Base-by-base conservation (phyloP, 1,139 yeast species). In the Kurtzmaniella quercitrusa region DNA sequence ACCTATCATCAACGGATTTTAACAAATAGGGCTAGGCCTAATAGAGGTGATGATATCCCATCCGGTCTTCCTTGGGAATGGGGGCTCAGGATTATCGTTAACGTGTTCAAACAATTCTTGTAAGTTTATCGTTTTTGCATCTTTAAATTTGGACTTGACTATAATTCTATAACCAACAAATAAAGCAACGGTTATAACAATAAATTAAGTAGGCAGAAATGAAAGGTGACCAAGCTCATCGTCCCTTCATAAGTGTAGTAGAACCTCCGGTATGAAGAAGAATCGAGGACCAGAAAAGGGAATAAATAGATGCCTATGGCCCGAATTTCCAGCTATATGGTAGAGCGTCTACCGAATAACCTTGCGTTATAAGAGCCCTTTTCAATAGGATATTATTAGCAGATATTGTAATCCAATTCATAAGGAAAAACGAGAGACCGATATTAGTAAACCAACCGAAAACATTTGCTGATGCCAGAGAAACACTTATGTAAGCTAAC, bases 71-170 rank as follows among this genome's bases (percentile, higher is more conserved):
- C 53, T 54, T 23, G 54, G 55, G 39, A 50, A 51, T 11, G 60
- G 62, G 34, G 69, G 71, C 45, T 72, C 77, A 5, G 75, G 75
- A 40, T 65, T 58, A 16, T 62, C 64, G 37, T 58, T 63, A 27
- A 65, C 62, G 47, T 70, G 70, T 41, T 50, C 56, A 49, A 71
- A 67, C 16, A 68, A 51, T 16, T 58, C 46, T 41, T 59, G 55
- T 45, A 70, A 56, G 44, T 65, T 62, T 23, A 67, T 70, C 25
- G 66, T 69, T 9, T 55, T 51, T 1, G 71, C 66, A 27, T 49
- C 53, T 29, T 50, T 46, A 19, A 55, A 51, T 45, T 53, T 60
- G 0, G 70, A 60, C 44, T 50, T 55, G 45, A 55, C 61, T 47
- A 53, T 49, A 4, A 68, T n/a, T 43, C 66, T 66, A 60, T 65